Percentiles rank a stretch among this genome's conserved stretches.
These are phyloP conservation scores for Yamadazyma aaseri DNA, from an alignment of 1,139 yeast genomes.

Conservation along the genomic window DNA sequence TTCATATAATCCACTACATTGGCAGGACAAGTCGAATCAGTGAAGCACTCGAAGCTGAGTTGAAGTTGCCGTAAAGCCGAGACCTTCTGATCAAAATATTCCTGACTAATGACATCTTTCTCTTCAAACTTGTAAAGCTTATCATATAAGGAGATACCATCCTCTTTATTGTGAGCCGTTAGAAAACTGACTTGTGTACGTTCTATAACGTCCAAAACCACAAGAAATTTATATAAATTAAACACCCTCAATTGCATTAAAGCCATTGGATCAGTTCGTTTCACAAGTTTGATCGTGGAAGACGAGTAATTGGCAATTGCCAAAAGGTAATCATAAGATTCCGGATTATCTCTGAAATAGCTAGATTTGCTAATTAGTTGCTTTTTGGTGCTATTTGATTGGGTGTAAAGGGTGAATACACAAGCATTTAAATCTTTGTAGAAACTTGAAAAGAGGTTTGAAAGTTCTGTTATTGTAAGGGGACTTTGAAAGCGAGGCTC, in stretches of 20 bases:
- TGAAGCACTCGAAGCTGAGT: conserved; percentile 30
- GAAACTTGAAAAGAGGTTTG: conserved; percentile 32
- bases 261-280: conserved; percentile 39
- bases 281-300: conserved; percentile 38
- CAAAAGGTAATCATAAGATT: conserved; percentile 38
- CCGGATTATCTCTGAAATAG: conserved; percentile 30
- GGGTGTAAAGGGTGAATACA: conserved; percentile 34
- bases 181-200: conserved; percentile 33
- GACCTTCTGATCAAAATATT: conserved; percentile 36
- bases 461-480: conserved; percentile 34
- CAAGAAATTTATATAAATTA: conserved; percentile 40
- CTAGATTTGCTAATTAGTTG: conserved; percentile 32
- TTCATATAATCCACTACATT: conserved; percentile 21
- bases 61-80: conserved; percentile 23
- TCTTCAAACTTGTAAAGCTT: conserved; percentile 42
- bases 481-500: conserved; percentile 48
- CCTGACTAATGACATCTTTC: conserved; percentile 37
- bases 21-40: conserved; percentile 23
- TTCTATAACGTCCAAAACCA: conserved; percentile 34
- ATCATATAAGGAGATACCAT: conserved; percentile 34
- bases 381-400: conserved; percentile 40
- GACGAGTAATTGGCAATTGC: conserved; percentile 46
- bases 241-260: conserved; percentile 39
- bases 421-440: conserved; percentile 40
- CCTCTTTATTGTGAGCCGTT: conserved; percentile 24